A percentile compares a stretch with the other conserved stretches of the same genome.
phyloP scores from a whole-genome alignment of 768 basidiomycete species.

The Panaeolus papilionaceus region DNA sequence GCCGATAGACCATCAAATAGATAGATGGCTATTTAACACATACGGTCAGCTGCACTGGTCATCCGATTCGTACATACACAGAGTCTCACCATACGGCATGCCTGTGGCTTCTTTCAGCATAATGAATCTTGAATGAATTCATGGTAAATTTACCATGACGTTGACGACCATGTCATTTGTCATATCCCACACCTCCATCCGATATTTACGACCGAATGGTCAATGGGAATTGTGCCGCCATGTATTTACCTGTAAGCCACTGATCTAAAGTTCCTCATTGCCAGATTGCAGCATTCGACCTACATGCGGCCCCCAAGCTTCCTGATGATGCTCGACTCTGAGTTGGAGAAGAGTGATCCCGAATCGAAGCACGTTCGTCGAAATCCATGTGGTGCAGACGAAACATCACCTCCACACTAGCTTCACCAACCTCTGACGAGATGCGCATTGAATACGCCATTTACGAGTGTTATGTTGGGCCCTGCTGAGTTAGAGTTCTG shows the following conservation, averaged over 20 bases:
- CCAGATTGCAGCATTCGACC: not conserved
- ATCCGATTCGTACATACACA: not conserved
- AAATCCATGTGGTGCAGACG: not conserved
- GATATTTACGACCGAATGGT: not conserved
- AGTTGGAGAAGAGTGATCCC: not conserved
- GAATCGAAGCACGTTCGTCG: conserved; percentile 4
- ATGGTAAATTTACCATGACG: not conserved
- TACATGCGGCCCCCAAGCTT: not conserved
- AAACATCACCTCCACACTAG: not conserved
- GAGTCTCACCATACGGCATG: not conserved
- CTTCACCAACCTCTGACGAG: not conserved
- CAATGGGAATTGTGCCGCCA: not conserved
- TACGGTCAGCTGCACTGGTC: not conserved
- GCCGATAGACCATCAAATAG: no score
- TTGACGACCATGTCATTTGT: not conserved
- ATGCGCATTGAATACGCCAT: not conserved
- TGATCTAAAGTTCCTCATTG: not conserved
- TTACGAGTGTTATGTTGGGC: not conserved
- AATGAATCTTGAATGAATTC: no score
- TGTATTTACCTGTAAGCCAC: not conserved
- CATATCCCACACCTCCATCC: not conserved
- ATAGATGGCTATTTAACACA: no score
- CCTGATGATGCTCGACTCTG: not conserved
- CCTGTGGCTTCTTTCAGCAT: not conserved
- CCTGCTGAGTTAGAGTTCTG: not conserved